Evolutionary conservation across 352 stramenopile genomes (phyloP).

Genomic region (Phytophthora aleatoria): DNA sequence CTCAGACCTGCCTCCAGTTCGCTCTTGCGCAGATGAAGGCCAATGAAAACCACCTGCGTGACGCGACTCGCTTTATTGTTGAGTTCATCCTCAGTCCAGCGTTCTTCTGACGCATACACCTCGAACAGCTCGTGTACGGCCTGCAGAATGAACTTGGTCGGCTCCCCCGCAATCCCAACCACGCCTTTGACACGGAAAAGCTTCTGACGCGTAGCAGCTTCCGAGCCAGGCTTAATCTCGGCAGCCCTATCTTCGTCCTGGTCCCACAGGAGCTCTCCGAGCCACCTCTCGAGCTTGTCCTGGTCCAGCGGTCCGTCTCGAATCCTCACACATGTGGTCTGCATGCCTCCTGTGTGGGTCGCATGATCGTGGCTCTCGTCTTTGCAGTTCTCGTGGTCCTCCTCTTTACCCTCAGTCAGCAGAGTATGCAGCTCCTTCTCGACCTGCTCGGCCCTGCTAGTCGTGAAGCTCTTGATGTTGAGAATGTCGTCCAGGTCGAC

Average conservation of each 20-base stretch:
- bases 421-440: constrained; percentile 46
- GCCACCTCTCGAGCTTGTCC: constrained; percentile 72
- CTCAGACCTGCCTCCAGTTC: constrained; percentile 43
- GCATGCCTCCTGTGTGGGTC: constrained; percentile 65
- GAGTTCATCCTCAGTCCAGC: constrained; percentile 38
- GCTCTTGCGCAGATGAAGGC: constrained; percentile 52
- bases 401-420: constrained; percentile 15
- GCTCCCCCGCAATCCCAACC: constrained; percentile 50
- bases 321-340: constrained; percentile 71
- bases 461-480: constrained; percentile 84
- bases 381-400: constrained; percentile 26
- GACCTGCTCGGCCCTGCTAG: constrained; percentile 59
- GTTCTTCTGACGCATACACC: constrained; percentile 68
- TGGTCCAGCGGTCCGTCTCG: constrained; percentile 40
- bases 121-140: constrained; percentile 87
- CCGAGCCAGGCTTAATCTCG: constrained; percentile 9
- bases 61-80: constrained; percentile 8
- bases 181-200: constrained; percentile 84
- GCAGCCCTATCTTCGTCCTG: constrained; percentile 37
- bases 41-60: constrained; percentile 79
- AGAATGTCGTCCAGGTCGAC: constrained; percentile 76
- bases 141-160: constrained; percentile 79
- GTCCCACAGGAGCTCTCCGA: constrained; percentile 73
- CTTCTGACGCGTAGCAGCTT: constrained; percentile 35
- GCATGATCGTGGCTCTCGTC: constrained; percentile 21